Conservation (phyloP, 441 rosid genomes). For the Pelargonium exstipulatum region DNA sequence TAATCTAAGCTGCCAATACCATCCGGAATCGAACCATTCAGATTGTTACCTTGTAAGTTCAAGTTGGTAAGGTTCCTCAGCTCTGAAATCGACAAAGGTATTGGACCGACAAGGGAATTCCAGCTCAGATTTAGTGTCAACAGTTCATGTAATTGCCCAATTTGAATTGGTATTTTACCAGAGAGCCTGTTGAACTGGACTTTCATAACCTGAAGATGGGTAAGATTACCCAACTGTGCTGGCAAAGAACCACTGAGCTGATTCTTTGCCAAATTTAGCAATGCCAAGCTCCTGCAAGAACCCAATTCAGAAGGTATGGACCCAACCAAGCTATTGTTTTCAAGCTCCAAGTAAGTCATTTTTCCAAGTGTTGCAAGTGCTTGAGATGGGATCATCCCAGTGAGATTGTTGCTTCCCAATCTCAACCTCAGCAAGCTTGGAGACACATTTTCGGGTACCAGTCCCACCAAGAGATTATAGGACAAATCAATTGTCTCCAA, state of each 20-base stretch:
- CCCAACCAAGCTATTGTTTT: conserved; percentile 46
- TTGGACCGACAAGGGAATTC: conserved; percentile 48
- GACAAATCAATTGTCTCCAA: conserved; percentile 53
- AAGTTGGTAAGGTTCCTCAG: conserved; percentile 34
- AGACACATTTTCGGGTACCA: conserved; percentile 42
- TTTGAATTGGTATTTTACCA: conserved; percentile 45
- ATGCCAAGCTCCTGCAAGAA: conserved; percentile 37
- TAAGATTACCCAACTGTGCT: conserved; percentile 33
- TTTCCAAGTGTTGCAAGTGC: conserved; percentile 18
- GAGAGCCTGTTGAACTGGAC: conserved; percentile 44
- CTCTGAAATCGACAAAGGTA: conserved; percentile 49
- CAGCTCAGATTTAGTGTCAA: conserved; percentile 43
- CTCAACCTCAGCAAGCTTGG: conserved; percentile 47
- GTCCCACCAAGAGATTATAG: conserved; percentile 37
- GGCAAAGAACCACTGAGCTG: conserved; percentile 41
- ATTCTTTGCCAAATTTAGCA: conserved; percentile 57
- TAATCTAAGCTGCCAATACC: conserved; percentile 24
- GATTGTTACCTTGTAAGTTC: conserved; percentile 47
- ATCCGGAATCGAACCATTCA: conserved; percentile 52
- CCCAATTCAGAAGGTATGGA: conserved; percentile 40
- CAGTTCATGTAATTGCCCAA: conserved; percentile 31
- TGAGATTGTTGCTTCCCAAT: conserved; percentile 52
- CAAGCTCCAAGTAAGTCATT: conserved; percentile 63
- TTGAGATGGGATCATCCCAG: conserved; percentile 35
- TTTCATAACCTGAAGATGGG: conserved; percentile 48